These are phyloP conservation scores for Rhytidiadelphus loreus DNA, from an alignment of 225 moss, liverwort and hornwort genomes.

Conservation along the genomic window DNA sequence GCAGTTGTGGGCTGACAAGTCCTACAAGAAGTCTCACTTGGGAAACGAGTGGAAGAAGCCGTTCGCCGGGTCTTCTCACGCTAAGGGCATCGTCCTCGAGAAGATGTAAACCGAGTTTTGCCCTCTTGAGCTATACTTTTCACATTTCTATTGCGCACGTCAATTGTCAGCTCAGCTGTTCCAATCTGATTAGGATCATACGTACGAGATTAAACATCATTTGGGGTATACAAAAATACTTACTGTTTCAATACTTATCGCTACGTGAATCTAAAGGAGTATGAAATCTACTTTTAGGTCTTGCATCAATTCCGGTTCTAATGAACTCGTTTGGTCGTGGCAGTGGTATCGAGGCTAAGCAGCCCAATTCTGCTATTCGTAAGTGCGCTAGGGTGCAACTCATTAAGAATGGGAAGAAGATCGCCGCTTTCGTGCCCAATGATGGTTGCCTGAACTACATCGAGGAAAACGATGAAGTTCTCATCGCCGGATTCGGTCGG, in stretches of 20 bases:
- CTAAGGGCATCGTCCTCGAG: constrained; percentile 89
- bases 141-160: background rate
- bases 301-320: background rate
- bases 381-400: constrained; percentile 70
- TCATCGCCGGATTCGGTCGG: constrained; percentile 50
- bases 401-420: constrained; percentile 69
- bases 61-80: constrained; percentile 81
- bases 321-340: background rate
- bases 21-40: constrained; percentile 85
- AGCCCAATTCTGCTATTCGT: constrained; percentile 59
- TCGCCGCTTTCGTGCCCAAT: constrained; percentile 50
- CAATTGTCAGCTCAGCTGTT: background rate
- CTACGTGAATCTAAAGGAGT: background rate
- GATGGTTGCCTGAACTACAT: constrained; percentile 66
- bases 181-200: background rate
- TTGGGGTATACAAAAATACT: background rate
- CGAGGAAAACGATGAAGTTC: constrained; percentile 59
- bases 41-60: constrained; percentile 97
- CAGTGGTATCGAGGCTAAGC: constrained; percentile 70
- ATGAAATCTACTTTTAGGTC: background rate
- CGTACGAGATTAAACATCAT: no score
- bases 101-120: constrained; percentile 41
- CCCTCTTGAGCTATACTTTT: background rate
- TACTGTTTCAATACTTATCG: background rate
- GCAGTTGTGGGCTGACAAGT: constrained; percentile 89